Evolutionary conservation across 768 basidiomycete genomes (phyloP), one percentile per base, ranked within the genome.

Genomic region (Cantharellus anzutake): DNA sequence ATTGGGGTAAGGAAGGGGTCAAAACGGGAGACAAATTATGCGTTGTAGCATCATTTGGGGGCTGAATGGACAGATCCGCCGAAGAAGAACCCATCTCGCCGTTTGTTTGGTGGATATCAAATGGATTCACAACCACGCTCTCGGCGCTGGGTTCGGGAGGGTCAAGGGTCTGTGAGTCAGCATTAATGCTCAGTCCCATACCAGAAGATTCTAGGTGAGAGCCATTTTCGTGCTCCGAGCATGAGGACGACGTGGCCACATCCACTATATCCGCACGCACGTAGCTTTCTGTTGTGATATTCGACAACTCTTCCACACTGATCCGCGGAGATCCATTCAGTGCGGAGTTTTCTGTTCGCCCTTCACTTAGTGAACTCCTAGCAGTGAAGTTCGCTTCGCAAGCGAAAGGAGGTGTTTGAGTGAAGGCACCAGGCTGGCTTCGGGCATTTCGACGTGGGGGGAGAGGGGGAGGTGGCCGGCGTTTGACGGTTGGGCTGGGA

Each of bases 341-440:
- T 29, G 20, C 20, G 20, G 20, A 29, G 20, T 29, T 29, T 29
- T 29, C 20, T 29, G 20, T 29, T 29, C 20, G 20, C 20, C 20
- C 20, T 29, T 29, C 20, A 29, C 20, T 29, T 29, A 29, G 20
- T 29, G 20, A 29, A 29, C 20, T 29, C 20, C 20, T 29, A 1
- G 20, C 20, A 29, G 20, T 29, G 20, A 29, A 29, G 20, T 29
- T 29, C 20, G 29, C 29, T 29, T 48, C 44, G 11, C 44, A 11
- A 29, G 11, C 44, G 11, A 11, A 48, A 29, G 11, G 7, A 11
- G 44, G 11, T 58, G n/a, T 39, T 7, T 7, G 16, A 16, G 5
- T 53, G 44, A 16, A 58, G 11, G 56, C 55, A 16, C 11, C 5
- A 5, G 59, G 44, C 20, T 20, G 20, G 63, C 60, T 40, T 64